Evolutionary conservation across 192 early-diverging fungal species (phyloP).

Genomic region (Coemansia sp.): DNA sequence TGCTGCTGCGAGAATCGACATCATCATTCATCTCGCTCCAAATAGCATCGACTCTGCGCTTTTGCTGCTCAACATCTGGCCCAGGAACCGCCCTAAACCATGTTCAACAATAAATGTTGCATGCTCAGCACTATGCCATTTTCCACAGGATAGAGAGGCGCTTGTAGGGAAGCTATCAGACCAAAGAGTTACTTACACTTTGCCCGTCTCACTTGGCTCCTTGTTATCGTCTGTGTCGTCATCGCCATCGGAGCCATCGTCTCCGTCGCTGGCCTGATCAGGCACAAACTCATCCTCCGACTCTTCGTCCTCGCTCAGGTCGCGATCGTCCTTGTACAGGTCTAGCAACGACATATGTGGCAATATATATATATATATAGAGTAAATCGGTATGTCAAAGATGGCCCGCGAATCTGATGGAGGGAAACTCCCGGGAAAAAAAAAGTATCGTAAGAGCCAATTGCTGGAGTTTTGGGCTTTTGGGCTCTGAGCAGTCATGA

Average conservation of each 20-base stretch:
- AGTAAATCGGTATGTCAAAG: no score
- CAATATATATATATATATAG: neutral
- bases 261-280: neutral
- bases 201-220: neutral
- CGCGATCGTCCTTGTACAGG: conserved; percentile 33
- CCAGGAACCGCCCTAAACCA: neutral
- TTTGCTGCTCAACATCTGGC: conserved; percentile 19
- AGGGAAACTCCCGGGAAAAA: neutral
- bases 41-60: conserved; percentile 44
- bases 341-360: conserved; percentile 45
- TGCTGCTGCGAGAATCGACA: neutral
- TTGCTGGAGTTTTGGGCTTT: no score
- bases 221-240: neutral
- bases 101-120: neutral
- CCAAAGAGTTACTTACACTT: neutral
- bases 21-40: conserved; percentile 49
- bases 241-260: conserved; percentile 11
- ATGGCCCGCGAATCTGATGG: neutral
- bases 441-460: no score
- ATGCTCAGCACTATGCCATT: neutral
- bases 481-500: no score
- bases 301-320: conserved; percentile 6
- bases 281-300: conserved; percentile 50
- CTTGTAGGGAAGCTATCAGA: no score
- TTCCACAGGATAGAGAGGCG: neutral